These are phyloP conservation scores for Vararia minispora DNA, from an alignment of 768 basidiomycete species.

Conservation along the genomic window DNA sequence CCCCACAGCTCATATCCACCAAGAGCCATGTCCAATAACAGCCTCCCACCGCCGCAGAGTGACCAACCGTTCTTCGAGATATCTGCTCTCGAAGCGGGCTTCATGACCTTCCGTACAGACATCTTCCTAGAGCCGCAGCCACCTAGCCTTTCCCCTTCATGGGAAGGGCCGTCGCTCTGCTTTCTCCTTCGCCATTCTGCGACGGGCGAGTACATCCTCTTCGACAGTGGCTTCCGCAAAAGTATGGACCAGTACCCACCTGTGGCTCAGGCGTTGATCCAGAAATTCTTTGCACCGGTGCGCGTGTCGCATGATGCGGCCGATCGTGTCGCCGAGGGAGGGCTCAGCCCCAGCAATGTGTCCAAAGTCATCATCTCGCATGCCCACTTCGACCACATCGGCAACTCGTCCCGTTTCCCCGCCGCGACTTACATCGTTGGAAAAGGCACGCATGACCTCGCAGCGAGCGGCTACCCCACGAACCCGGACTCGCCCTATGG, in stretches of 20 bases:
- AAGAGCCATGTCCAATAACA: neutral
- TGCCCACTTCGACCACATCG: slow-evolving; percentile 12
- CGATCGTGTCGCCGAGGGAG: slow-evolving; percentile 8
- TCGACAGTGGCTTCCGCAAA: slow-evolving; percentile 13
- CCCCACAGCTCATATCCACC: slow-evolving; percentile 1
- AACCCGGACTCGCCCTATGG: neutral
- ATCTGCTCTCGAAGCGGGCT: slow-evolving; percentile 11
- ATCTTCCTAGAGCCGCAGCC: slow-evolving; percentile 1
- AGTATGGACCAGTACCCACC: slow-evolving; percentile 2
- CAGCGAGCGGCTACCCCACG: slow-evolving; percentile 4
- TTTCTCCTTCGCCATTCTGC: slow-evolving; percentile 12
- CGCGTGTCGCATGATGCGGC: slow-evolving; percentile 5
- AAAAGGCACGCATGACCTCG: neutral
- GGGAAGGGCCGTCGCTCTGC: slow-evolving; percentile 6
- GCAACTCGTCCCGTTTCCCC: slow-evolving; percentile 7
- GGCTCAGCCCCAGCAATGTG: slow-evolving; percentile 5
- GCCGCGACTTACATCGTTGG: slow-evolving; percentile 10
- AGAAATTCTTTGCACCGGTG: neutral
- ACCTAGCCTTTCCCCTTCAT: neutral
- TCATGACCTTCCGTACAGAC: slow-evolving; percentile 10
- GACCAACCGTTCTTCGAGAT: slow-evolving; percentile 7
- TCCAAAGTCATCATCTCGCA: slow-evolving; percentile 6
- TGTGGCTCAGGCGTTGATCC: neutral
- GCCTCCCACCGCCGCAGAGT: slow-evolving; percentile 5
- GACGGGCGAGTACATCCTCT: slow-evolving; percentile 5